Evolutionary conservation across 495 filamentous ascomycete genomes (phyloP).

Genomic region (Lentithecium fluviatile): DNA sequence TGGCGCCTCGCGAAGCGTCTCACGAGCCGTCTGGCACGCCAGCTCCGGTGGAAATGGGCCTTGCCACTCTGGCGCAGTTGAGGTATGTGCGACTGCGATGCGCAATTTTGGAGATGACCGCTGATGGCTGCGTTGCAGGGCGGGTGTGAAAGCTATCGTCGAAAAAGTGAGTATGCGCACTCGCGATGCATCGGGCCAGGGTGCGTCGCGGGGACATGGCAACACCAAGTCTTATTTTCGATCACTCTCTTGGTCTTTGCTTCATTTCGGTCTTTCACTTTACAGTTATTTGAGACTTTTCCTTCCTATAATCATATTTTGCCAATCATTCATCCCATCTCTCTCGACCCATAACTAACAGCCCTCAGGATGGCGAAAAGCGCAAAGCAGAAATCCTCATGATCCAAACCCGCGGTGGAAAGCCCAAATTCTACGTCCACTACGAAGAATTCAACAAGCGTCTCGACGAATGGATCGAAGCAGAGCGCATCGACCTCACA

Average conservation of each 20-base stretch:
- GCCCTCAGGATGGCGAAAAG: constrained; percentile 69
- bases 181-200: neutral
- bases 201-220: neutral
- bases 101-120: constrained; percentile 6
- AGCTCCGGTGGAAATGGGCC: constrained; percentile 69
- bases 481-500: constrained; percentile 75
- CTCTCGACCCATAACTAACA: neutral
- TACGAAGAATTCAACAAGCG: constrained; percentile 99
- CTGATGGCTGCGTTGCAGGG: constrained; percentile 48
- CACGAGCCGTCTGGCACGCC: constrained; percentile 56
- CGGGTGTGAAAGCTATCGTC: constrained; percentile 71
- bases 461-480: constrained; percentile 92
- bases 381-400: constrained; percentile 92
- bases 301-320: constrained; percentile 21
- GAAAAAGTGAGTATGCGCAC: constrained; percentile 61
- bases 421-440: constrained; percentile 64
- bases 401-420: constrained; percentile 78
- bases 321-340: constrained; percentile 2
- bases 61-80: constrained; percentile 75
- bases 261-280: neutral
- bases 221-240: constrained; percentile 2
- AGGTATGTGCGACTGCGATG: constrained; percentile 50
- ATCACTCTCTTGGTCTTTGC: neutral
- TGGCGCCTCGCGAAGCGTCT: constrained; percentile 39
- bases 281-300: neutral